Percentiles rank a stretch among this genome's conserved stretches.
Evolutionary conservation across 176 grass and related monocot genomes (phyloP).

Genomic region (Guadua angustifolia): DNA sequence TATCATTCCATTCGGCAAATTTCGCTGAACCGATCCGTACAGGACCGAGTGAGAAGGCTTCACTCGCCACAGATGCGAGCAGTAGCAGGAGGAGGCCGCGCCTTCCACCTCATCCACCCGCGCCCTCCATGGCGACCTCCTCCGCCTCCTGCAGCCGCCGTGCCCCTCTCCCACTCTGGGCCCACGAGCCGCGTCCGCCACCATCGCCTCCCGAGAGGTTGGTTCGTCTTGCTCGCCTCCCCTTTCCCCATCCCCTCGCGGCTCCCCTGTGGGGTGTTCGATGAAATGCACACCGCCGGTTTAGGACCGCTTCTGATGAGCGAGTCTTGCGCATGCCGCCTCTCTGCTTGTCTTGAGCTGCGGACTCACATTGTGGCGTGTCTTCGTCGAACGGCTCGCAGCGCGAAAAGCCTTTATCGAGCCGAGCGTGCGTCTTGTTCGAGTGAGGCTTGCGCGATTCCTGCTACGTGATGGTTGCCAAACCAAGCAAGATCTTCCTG

Average conservation of each 20-base stretch:
- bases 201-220: slow-evolving; percentile 31
- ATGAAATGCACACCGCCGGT: not conserved
- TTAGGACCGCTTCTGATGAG: not conserved
- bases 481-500: not conserved
- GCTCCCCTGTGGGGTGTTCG: slow-evolving; percentile 21
- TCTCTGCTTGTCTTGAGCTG: not conserved
- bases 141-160: not conserved
- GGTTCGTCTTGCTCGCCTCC: not conserved
- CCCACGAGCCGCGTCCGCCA: not conserved
- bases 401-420: not conserved
- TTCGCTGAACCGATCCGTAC: too few species aligned
- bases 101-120: slow-evolving; percentile 39
- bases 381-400: not conserved
- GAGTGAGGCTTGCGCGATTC: not conserved
- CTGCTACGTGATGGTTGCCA: not conserved
- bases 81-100: slow-evolving; percentile 46
- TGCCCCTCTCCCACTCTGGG: not conserved
- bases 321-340: not conserved
- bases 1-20: too few species aligned
- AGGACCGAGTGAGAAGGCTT: too few species aligned
- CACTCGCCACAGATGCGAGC: slow-evolving; percentile 54
- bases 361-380: too few species aligned
- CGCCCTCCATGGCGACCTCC: slow-evolving; percentile 2
- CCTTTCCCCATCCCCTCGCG: rapidly evolving
- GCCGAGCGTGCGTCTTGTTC: not conserved